Conservation (phyloP, 2,329 filamentous ascomycete species). For the Apiospora aurea region DNA sequence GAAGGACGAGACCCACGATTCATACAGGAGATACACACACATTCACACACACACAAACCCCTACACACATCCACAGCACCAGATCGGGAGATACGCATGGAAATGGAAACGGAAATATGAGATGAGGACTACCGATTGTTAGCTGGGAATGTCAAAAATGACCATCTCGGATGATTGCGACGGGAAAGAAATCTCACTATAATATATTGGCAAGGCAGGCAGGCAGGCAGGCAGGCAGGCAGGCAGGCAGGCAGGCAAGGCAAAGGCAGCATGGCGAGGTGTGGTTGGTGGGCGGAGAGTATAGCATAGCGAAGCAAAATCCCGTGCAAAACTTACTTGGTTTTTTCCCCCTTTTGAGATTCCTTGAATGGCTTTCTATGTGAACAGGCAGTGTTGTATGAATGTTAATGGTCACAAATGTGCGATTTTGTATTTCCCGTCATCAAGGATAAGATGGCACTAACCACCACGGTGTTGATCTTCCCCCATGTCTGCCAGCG, state of each 20-base stretch:
- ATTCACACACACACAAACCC: background rate
- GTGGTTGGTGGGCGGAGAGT: background rate
- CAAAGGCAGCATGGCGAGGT: constrained; percentile 18
- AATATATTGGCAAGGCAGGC: background rate
- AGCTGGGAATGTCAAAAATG: background rate
- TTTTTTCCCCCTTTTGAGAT: background rate
- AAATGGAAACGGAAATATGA: background rate
- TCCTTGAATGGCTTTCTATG: background rate
- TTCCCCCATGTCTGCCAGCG: too few species aligned
- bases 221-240: too few species aligned
- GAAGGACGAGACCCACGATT: constrained; percentile 16
- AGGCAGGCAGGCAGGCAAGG: background rate
- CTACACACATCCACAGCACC: background rate
- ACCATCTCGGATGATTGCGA: background rate
- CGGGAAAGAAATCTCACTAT: background rate
- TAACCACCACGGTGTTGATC: too few species aligned
- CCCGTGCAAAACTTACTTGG: background rate
- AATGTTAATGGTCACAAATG: too few species aligned
- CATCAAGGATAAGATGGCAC: too few species aligned
- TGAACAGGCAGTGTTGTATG: too few species aligned
- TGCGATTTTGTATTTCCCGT: too few species aligned
- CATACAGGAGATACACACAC: constrained; percentile 21
- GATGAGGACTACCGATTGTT: background rate
- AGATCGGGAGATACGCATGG: constrained; percentile 2
- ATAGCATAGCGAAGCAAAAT: constrained; percentile 18